phyloP scores from a whole-genome alignment of 176 grass and related monocot genomes.

The Musa acuminata region DNA sequence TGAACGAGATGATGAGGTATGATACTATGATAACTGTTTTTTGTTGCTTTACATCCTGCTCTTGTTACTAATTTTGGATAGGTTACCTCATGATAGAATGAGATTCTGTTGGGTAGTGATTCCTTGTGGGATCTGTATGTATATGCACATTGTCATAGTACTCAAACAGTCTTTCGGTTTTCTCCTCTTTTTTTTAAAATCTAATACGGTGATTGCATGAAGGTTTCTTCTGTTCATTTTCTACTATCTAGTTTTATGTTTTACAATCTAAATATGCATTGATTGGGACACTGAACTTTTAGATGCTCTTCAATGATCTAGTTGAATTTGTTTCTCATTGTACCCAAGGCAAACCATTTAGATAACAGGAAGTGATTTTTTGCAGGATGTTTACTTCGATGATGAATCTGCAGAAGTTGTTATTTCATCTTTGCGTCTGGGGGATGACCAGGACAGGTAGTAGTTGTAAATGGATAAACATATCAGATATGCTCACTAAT shows the following conservation, averaged over 20 bases:
- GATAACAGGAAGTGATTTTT: not conserved
- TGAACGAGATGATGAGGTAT: conserved; percentile 87
- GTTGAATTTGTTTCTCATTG: not conserved
- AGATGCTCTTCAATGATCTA: not conserved
- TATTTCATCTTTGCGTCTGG: conserved; percentile 76
- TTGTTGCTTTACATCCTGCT: not conserved
- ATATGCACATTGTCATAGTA: too few relatives aligned
- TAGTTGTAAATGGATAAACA: not conserved
- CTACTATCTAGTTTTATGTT: not conserved
- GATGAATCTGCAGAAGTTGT: conserved; percentile 93
- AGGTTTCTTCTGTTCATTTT: not conserved
- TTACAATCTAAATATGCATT: not conserved
- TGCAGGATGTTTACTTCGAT: conserved; percentile 98
- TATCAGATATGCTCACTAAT: not conserved
- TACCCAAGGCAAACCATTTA: conserved; percentile 4
- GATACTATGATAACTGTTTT: conserved; percentile 14
- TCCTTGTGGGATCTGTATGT: too few relatives aligned
- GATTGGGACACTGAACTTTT: not conserved
- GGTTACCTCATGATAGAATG: too few relatives aligned
- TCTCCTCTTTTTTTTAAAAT: too few relatives aligned
- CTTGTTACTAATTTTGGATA: too few relatives aligned
- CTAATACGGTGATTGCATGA: not conserved
- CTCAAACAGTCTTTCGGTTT: too few relatives aligned
- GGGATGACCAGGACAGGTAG: conserved; percentile 75
- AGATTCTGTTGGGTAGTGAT: too few relatives aligned